Evolutionary conservation across 176 grass and related monocot genomes (phyloP).

Genomic region (Rhynchospora pubera): DNA sequence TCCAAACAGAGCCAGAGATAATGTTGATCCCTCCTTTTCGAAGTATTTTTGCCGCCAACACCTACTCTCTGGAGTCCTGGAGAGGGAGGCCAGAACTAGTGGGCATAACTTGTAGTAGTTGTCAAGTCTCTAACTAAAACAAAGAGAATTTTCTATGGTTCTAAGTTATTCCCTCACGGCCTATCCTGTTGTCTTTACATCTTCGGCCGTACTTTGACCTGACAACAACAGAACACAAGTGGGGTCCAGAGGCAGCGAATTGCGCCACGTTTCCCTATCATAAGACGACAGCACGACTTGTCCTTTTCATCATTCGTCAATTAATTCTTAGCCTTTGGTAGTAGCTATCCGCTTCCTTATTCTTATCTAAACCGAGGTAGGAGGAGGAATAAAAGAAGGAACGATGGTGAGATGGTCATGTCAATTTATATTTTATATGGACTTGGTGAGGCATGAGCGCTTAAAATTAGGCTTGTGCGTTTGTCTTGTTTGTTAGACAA

Average conservation of each 20-base stretch:
- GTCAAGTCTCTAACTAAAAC: slow-evolving; percentile 3
- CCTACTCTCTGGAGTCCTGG: neutral
- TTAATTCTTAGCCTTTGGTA: neutral
- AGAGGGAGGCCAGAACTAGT: slow-evolving; percentile 1
- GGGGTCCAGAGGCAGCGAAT: neutral
- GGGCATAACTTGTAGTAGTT: slow-evolving; percentile 19
- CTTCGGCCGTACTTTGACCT: slow-evolving; percentile 3
- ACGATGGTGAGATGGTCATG: neutral
- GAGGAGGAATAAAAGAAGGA: neutral
- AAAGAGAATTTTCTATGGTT: neutral
- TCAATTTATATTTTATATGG: neutral
- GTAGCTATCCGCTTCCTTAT: neutral
- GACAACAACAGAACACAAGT: neutral
- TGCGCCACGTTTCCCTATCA: neutral
- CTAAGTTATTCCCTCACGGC: neutral
- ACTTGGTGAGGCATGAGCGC: neutral
- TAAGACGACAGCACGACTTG: slow-evolving; percentile 6
- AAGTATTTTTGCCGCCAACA: neutral
- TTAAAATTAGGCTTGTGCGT: neutral
- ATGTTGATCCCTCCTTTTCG: neutral
- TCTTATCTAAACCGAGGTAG: slow-evolving; percentile 8
- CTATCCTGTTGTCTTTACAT: neutral
- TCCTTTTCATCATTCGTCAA: neutral
- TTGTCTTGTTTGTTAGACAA: neutral
- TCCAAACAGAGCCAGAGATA: too few species aligned